Base-by-base conservation (phyloP, 2,329 filamentous ascomycete genomes). In the Claviceps sp. region DNA sequence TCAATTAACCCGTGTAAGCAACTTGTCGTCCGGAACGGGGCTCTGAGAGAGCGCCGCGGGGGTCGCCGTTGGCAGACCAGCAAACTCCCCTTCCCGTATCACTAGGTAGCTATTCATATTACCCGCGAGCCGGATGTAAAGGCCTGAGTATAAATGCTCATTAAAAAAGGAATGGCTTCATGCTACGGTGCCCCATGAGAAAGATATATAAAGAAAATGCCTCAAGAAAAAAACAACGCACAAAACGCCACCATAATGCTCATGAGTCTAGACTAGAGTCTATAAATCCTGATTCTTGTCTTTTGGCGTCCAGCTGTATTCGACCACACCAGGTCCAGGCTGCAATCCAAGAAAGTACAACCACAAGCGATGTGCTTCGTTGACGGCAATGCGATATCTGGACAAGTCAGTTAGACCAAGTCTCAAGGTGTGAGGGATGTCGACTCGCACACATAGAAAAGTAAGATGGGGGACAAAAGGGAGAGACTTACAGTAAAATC, bases 401-500 rank as follows among this genome's bases (percentile, higher is more conserved):
- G 14, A 23, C 17, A 34, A 44, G 20, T 34, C 29, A 34, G 9
- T 34, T 34, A 34, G 29, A 34, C 9, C 9, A 4, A 34, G 26
- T 29, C 9, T 34, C 29, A 11, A 11, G 9, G 29, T 11, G 4
- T 11, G 29, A 34, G 29, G 29, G 9, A 34, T 34, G 1, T 1
- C 29, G 29, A 34, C 23, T 26, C 23, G 6, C 26, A 29, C 26
- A 8, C 26, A 8, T 8, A 29, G 26, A 16, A 11, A 42, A n/a
- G 29, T 16, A 11, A 26, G 1, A 20, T 23, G 5, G 37, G 16
- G 13, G 3, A 11, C 5, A 11, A 5, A 34, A 47, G 5, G 4
- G 8, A 9, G 7, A n/a, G 9, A 26, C 86, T 80, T 76, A 93
- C 86, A 86, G 52, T 55, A 76, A 77, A 45, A 68, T 72, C 0